Base-by-base conservation (phyloP, 148 eudicot genomes). In the Diospyros kaki region DNA sequence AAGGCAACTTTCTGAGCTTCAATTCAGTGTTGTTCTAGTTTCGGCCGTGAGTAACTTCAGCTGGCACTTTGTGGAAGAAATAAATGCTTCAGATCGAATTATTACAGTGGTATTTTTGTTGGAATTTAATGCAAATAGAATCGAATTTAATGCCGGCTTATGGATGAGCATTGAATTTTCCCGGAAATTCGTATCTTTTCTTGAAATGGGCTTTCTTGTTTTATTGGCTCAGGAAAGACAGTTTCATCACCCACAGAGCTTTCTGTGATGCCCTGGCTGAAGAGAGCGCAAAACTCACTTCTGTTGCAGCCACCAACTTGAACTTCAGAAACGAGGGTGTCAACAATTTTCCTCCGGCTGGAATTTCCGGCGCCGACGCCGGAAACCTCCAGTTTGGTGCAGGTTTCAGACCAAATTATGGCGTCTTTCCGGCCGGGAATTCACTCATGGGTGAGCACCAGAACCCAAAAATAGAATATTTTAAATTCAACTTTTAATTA, bases 161-260 rank as follows among this genome's bases (percentile, higher is more conserved):
- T 71, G 50, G 17, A 61, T 1, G 2, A 56, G 12, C 60, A 56
- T 48, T 48, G 8, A 48, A 28, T 28, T 28, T 28, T 28, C 28
- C 28, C 28, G 28, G 15, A 12, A 18, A 11, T 64, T 10, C 3
- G 13, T 52, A 58, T 6, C 44, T 28, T 28, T 28, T 28, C 28
- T 28, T 66, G 65, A 43, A 52, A 5, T 67, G 28, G 40, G 64
- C 1, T 41, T 9, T 63, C 11, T 42, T 45, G 42, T 66, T 43
- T 45, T 50, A 10, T 56, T 73, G 61, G 48, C 75, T 72, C 86
- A 94, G 98, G 91, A 94, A 94, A 75, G 97, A 94, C 64, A 94
- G 97, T 79, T 94, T 92, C 81, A 94, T 94, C 15, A 94, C 98
- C 1, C 98, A 94, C 80, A 83, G 98, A 76, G 98, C 98, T 4